Evolutionary conservation across 1,139 yeast genomes (phyloP).

Genomic region (Wickerhamomyces sp.): DNA sequence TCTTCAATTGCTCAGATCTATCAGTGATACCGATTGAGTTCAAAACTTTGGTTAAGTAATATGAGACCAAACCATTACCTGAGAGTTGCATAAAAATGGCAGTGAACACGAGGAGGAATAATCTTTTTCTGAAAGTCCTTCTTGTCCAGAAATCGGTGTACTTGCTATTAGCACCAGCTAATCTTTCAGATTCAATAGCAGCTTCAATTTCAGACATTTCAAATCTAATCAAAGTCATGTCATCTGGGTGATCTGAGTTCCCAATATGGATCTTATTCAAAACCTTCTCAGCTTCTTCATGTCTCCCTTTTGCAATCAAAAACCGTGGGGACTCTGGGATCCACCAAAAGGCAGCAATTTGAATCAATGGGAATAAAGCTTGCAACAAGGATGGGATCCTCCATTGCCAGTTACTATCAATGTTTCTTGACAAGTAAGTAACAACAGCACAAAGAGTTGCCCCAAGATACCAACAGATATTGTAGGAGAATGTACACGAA

Average conservation of each 20-base stretch:
- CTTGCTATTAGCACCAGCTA: conserved; percentile 11
- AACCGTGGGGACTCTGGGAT: conserved; percentile 34
- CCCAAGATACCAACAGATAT: conserved; percentile 46
- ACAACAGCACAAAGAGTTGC: conserved; percentile 52
- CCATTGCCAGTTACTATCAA: conserved; percentile 31
- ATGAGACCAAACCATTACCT: conserved; percentile 29
- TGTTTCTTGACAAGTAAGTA: conserved; percentile 36
- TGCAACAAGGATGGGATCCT: conserved; percentile 30
- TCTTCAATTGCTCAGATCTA: conserved; percentile 6
- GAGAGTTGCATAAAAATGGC: conserved; percentile 38
- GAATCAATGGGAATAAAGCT: conserved; percentile 7
- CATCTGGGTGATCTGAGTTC: conserved; percentile 20
- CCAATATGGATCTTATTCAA: conserved; percentile 35
- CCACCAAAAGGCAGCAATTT: conserved; percentile 14
- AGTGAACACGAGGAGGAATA: conserved; percentile 31
- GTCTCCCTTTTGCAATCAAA: conserved; percentile 23
- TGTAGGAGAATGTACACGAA: conserved; percentile 38
- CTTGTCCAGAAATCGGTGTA: conserved; percentile 34
- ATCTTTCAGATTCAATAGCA: conserved; percentile 25
- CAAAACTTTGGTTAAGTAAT: conserved; percentile 20
- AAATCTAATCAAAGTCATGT: conserved; percentile 31
- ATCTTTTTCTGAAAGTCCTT: conserved; percentile 36
- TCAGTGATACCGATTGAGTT: conserved; percentile 12
- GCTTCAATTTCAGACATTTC: conserved; percentile 38
- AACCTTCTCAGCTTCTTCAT: conserved; percentile 21